phyloP scores from a whole-genome alignment of 2,329 filamentous ascomycete species.

The Fusarium papillatum region DNA sequence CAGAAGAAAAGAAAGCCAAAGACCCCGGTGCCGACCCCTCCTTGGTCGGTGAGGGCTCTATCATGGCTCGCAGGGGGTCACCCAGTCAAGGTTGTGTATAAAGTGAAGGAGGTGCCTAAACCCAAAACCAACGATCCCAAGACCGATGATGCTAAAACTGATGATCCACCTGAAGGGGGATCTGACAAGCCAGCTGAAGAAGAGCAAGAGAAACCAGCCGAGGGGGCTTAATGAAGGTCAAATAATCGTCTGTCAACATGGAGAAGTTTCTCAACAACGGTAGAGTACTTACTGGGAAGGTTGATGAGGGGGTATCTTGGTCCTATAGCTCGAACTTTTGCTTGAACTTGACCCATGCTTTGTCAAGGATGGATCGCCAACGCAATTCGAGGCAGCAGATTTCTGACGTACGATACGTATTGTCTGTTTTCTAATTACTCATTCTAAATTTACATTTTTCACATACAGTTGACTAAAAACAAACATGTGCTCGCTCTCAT shows the following conservation, averaged over 20 bases:
- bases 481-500: no score
- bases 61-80: background rate
- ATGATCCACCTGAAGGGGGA: background rate
- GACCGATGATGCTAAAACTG: background rate
- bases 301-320: background rate
- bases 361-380: background rate
- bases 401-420: background rate
- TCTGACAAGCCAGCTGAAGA: background rate
- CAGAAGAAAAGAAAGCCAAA: background rate
- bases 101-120: background rate
- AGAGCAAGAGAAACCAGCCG: background rate
- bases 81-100: background rate
- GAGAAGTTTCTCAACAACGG: background rate
- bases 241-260: background rate
- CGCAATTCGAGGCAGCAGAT: background rate
- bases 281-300: background rate
- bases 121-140: background rate
- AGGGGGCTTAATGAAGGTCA: background rate
- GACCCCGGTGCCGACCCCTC: background rate
- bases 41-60: background rate
- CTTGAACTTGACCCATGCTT: background rate
- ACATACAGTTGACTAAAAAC: no score
- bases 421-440: background rate
- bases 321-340: background rate
- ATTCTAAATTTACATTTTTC: no score